Evolutionary conservation across 768 basidiomycete genomes (phyloP).

Genomic region (Pulveroboletus frians): DNA sequence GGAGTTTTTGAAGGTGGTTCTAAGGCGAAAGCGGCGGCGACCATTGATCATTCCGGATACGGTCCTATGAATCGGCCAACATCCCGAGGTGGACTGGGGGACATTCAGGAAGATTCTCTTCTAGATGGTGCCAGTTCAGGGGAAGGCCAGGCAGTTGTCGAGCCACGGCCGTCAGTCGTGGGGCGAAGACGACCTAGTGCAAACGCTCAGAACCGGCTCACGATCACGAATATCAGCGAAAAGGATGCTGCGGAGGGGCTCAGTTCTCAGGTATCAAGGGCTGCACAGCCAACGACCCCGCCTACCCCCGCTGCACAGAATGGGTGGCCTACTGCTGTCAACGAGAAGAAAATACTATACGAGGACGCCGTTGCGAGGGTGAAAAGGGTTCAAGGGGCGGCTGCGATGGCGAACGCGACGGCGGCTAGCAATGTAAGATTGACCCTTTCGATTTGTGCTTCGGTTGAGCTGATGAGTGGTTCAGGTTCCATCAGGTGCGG

Average conservation of each 20-base stretch:
- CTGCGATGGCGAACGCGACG: slow-evolving; percentile 24
- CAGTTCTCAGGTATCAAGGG: slow-evolving; percentile 14
- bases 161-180: slow-evolving; percentile 5
- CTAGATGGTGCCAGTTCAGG: slow-evolving; percentile 3
- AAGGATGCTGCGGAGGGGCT: slow-evolving; percentile 35
- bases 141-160: background rate
- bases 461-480: slow-evolving; percentile 3
- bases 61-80: slow-evolving; percentile 12
- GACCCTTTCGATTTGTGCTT: background rate
- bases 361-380: slow-evolving; percentile 38
- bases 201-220: slow-evolving; percentile 33
- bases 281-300: slow-evolving; percentile 20
- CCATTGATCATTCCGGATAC: slow-evolving; percentile 29
- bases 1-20: slow-evolving; percentile 16
- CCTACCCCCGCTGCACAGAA: slow-evolving; percentile 23
- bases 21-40: slow-evolving; percentile 11
- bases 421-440: slow-evolving; percentile 24
- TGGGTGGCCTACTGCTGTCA: slow-evolving; percentile 35
- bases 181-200: slow-evolving; percentile 33
- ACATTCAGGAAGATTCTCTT: slow-evolving; percentile 21
- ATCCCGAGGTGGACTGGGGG: slow-evolving; percentile 17
- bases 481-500: slow-evolving; percentile 4
- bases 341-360: slow-evolving; percentile 40
- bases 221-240: slow-evolving; percentile 40
- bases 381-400: slow-evolving; percentile 34